These are phyloP conservation scores for Pseudohyphozyma bogoriensis DNA, from an alignment of 768 basidiomycete species.

Conservation along the genomic window DNA sequence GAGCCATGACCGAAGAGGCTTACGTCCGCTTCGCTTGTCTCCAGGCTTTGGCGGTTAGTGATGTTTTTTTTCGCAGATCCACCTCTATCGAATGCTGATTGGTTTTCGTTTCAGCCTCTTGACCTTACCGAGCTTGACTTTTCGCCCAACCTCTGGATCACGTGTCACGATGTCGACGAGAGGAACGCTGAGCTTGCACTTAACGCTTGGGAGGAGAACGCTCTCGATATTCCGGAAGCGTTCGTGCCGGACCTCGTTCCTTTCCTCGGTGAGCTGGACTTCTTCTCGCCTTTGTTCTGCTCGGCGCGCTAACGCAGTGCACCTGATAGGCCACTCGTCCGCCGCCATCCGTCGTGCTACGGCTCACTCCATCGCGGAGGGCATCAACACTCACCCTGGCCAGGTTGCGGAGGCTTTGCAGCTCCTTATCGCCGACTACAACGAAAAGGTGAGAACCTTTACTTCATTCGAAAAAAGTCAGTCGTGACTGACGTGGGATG, in stretches of 20 bases:
- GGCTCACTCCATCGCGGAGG: conserved; percentile 65
- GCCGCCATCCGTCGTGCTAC: conserved; percentile 65
- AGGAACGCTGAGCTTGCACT: conserved; percentile 74
- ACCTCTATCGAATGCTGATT: not conserved
- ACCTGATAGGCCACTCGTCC: conserved; percentile 58
- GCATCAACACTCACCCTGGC: conserved; percentile 61
- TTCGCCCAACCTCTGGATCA: conserved; percentile 78
- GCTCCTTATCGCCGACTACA: conserved; percentile 61
- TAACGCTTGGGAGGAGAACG: conserved; percentile 91
- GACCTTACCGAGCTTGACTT: conserved; percentile 92
- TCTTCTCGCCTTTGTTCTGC: not conserved
- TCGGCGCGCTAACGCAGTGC: not conserved
- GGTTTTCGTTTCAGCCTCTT: conserved; percentile 55
- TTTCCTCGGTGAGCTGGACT: conserved; percentile 53
- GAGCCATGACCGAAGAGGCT: conserved; percentile 73
- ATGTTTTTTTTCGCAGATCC: not conserved
- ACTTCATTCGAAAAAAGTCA: no score
- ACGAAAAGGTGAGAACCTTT: conserved; percentile 55
- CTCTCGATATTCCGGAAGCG: conserved; percentile 70
- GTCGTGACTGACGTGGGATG: no score
- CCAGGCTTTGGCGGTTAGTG: conserved; percentile 74
- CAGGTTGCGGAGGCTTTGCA: conserved; percentile 42
- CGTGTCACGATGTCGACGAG: conserved; percentile 77
- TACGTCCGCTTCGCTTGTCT: conserved; percentile 79
- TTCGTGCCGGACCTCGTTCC: conserved; percentile 50